Base-by-base conservation (phyloP, 2,329 filamentous ascomycete species). In the Chaetomium globosum region DNA sequence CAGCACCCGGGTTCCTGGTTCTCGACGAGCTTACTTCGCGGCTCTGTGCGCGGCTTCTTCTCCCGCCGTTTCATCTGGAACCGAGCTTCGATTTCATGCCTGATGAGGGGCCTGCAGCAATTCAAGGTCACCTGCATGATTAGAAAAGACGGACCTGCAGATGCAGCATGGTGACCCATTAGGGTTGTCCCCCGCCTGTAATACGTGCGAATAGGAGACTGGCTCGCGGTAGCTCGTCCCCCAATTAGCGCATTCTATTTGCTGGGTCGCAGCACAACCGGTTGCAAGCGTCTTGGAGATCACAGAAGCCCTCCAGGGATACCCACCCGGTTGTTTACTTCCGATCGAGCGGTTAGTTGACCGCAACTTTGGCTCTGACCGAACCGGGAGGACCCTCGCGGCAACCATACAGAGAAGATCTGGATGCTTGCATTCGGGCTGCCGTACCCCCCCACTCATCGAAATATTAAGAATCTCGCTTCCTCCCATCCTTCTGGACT, bases 321-420 rank as follows among this genome's bases (percentile, higher is more conserved):
- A 63, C 60, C 61, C 62, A 69, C 68, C 58, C 54, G 64, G 65
- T 69, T 71, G 68, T 71, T 68, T 68, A 67, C 68, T 64, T 54
- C 65, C 67, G 68, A 61, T 63, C 58, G 28, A 46, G 46, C 59
- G 23, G 48, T 58, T 57, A 36, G 61, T 59, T 71, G 70, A 71
- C 70, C 70, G 70, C 70, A 71, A 71, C 66, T 71, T 70, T 48
- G 59, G 30, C 58, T 48, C 26, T 33, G 61, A 12, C 46, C 49
- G 54, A 51, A 12, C 46, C 49, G 54, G 54, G 65, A 49, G 46
- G 55, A 54, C 28, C 58, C 58, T 64, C 65, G 48, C 61, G 68
- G 61, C 55, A 61, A 63, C 56, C 56, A 67, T 64, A 63, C 54
- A 64, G 33, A 46, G 60, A 64, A 46, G 61, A 65, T 60, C 61